phyloP scores from a whole-genome alignment of 176 grass and related monocot species.

The Saccharum spontaneum region DNA sequence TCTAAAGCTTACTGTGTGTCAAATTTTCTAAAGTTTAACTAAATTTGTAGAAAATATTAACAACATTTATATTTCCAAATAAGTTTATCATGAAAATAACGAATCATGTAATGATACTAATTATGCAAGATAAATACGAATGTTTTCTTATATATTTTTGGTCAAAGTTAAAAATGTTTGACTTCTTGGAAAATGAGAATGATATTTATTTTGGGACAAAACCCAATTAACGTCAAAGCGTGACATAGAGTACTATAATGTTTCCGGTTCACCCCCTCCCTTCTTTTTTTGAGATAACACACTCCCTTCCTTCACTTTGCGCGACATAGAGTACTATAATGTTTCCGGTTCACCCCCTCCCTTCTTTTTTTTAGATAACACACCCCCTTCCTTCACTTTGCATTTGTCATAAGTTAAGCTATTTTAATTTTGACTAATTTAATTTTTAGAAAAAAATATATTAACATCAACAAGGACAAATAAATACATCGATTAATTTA shows the following conservation, averaged over 20 bases:
- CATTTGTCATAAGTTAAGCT: not conserved
- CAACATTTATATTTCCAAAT: too few relatives aligned
- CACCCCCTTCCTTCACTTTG: not conserved
- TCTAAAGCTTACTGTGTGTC: too few relatives aligned
- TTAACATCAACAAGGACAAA: not conserved
- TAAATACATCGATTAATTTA: not conserved
- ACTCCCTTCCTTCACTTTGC: not conserved
- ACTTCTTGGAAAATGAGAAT: too few relatives aligned
- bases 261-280: not conserved
- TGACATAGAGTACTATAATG: not conserved
- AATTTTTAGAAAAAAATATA: not conserved
- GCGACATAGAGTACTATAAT: not conserved
- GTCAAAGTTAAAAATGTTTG: too few relatives aligned
- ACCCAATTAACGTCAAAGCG: not conserved
- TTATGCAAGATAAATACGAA: too few relatives aligned
- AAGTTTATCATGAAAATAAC: too few relatives aligned
- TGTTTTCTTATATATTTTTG: too few relatives aligned
- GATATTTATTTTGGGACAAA: not conserved
- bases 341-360: not conserved
- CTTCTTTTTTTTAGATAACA: not conserved
- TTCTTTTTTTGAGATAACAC: not conserved
- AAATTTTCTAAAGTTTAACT: too few relatives aligned
- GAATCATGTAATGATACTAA: too few relatives aligned
- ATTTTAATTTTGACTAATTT: too few relatives aligned
- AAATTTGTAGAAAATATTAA: too few relatives aligned